phyloP scores from a whole-genome alignment of 306 rosid genomes.

The Prinsepia uniflora region DNA sequence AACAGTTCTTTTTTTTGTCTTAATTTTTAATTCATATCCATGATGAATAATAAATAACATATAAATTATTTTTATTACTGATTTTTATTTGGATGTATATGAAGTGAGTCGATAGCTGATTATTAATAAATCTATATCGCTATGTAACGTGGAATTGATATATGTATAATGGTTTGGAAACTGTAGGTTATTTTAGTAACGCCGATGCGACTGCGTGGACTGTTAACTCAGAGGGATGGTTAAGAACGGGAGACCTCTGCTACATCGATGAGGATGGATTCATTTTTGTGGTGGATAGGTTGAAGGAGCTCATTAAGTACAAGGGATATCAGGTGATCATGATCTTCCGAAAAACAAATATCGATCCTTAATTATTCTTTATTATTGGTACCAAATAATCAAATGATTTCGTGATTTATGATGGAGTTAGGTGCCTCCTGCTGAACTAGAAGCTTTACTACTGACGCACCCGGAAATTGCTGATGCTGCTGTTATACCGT shows the following conservation, averaged over 20 bases:
- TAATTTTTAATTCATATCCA: too few species aligned
- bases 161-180: background rate
- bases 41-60: too few species aligned
- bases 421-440: constrained; percentile 70
- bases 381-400: too few species aligned
- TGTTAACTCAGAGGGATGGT: constrained; percentile 76
- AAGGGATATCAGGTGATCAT: constrained; percentile 80
- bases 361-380: too few species aligned
- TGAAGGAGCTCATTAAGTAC: constrained; percentile 91
- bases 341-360: too few species aligned
- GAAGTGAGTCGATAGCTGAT: too few species aligned
- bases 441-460: constrained; percentile 84
- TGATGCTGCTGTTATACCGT: constrained; percentile 98
- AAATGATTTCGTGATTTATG: too few species aligned
- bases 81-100: too few species aligned
- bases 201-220: constrained; percentile 72
- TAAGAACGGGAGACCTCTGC: constrained; percentile 90
- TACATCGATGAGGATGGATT: constrained; percentile 78
- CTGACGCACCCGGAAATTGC: constrained; percentile 66
- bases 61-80: too few species aligned
- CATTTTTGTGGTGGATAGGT: constrained; percentile 77
- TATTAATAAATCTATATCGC: too few species aligned
- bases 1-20: too few species aligned
- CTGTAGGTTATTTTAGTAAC: constrained; percentile 67
- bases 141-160: background rate